Percentiles rank a stretch among this genome's conserved stretches.
Evolutionary conservation across 345 rosid species (phyloP).

Genomic region (Salix koriyanagi): DNA sequence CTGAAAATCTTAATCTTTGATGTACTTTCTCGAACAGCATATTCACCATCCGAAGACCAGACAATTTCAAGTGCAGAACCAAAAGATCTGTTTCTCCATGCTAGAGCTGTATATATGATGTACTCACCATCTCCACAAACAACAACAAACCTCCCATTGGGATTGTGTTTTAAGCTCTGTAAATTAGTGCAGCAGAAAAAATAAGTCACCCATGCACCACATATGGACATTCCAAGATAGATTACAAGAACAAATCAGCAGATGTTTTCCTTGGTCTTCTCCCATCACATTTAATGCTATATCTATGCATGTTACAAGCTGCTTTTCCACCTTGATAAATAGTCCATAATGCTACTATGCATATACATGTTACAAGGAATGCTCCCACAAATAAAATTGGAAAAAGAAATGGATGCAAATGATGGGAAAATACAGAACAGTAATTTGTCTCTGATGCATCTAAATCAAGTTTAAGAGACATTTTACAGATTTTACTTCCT

Average conservation of each 20-base stretch:
- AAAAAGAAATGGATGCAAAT: neutral
- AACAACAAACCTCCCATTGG: constrained; percentile 95
- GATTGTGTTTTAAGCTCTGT: constrained; percentile 96
- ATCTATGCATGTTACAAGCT: neutral
- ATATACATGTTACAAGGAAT: neutral
- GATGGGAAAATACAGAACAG: neutral
- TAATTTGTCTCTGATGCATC: neutral
- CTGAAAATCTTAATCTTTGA: constrained; percentile 87
- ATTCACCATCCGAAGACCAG: constrained; percentile 98
- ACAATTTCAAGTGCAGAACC: constrained; percentile 95
- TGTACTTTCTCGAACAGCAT: constrained; percentile 95
- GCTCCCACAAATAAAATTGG: neutral
- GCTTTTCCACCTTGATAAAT: neutral
- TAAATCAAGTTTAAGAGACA: neutral
- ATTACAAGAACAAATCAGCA: neutral
- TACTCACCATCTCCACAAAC: constrained; percentile 99
- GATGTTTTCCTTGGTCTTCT: neutral
- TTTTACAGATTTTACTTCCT: neutral
- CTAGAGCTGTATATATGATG: constrained; percentile 94
- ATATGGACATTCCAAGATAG: neutral
- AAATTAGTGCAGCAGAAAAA: constrained; percentile 1
- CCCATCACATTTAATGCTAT: neutral
- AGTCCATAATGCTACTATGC: neutral
- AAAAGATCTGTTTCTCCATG: constrained; percentile 99
- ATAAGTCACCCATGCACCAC: constrained; percentile 1